phyloP scores from a whole-genome alignment of 371 early-diverging fungal genomes.

The Mucor circinelloides region DNA sequence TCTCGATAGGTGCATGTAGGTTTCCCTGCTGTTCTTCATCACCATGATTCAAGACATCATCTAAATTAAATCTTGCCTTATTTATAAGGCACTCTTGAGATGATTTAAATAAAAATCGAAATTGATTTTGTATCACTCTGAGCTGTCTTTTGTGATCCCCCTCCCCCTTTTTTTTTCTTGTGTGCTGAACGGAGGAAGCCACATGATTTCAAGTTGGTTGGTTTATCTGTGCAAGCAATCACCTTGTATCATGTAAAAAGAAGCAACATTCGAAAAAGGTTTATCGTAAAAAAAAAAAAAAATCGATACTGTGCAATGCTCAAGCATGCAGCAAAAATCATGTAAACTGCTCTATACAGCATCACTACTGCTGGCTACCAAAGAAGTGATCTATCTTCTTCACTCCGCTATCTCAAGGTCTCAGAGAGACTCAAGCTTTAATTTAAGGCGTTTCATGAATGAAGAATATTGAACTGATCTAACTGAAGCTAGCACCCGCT shows the following conservation, averaged over 20 bases:
- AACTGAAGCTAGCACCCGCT: too few relatives aligned
- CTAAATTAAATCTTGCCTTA: background rate
- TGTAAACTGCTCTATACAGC: too few relatives aligned
- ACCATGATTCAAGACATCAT: background rate
- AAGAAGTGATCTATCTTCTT: too few relatives aligned
- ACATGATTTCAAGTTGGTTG: background rate
- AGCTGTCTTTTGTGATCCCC: background rate
- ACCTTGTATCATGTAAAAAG: background rate
- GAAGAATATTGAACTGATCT: too few relatives aligned
- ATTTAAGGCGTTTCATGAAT: too few relatives aligned
- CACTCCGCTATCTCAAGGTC: too few relatives aligned
- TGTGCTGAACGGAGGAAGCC: background rate
- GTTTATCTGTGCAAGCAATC: background rate
- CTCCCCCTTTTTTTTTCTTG: background rate
- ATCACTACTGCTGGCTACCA: too few relatives aligned
- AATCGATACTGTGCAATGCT: too few relatives aligned
- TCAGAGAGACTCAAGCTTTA: too few relatives aligned
- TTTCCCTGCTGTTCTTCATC: background rate
- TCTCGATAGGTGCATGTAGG: background rate
- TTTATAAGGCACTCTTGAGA: background rate
- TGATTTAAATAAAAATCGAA: background rate
- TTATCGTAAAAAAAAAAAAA: background rate
- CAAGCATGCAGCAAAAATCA: too few relatives aligned
- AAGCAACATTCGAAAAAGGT: too few relatives aligned
- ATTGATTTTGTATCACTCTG: conserved; percentile 1